Evolutionary conservation across 768 basidiomycete species (phyloP).

Genomic region (Dendrothele bispora): DNA sequence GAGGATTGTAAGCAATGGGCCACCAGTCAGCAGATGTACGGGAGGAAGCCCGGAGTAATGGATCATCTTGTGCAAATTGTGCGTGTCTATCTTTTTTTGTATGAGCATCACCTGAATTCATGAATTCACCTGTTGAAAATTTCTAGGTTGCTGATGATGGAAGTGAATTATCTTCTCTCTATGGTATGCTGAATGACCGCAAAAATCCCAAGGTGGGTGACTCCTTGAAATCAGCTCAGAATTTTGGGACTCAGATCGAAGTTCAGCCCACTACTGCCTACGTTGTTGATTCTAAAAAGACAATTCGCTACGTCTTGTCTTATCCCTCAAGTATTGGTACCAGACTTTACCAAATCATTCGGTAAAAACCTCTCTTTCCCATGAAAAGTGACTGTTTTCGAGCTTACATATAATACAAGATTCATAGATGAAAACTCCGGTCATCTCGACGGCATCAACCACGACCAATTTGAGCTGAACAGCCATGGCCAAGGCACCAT

Average conservation of each 20-base stretch:
- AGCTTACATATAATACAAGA: neutral
- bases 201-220: no score
- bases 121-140: no score
- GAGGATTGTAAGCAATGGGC: neutral
- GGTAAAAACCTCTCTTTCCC: no score
- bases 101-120: no score
- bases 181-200: slow-evolving; percentile 1
- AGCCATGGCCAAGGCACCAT: slow-evolving; percentile 1
- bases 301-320: neutral
- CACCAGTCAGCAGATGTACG: neutral
- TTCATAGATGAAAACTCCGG: slow-evolving; percentile 5
- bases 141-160: slow-evolving; percentile 5
- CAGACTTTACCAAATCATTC: slow-evolving; percentile 3
- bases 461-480: slow-evolving; percentile 1
- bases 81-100: no score
- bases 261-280: slow-evolving; percentile 6
- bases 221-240: no score
- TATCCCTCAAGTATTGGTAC: slow-evolving; percentile 3
- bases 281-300: slow-evolving; percentile 3
- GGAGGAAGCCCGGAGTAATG: neutral
- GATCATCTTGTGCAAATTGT: slow-evolving; percentile 1
- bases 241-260: no score
- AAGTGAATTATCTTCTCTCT: neutral
- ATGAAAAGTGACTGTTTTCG: no score
- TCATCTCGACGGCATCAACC: slow-evolving; percentile 1